phyloP scores from a whole-genome alignment of 1,284 basidiomycete genomes.

The Moesziomyces sp. region DNA sequence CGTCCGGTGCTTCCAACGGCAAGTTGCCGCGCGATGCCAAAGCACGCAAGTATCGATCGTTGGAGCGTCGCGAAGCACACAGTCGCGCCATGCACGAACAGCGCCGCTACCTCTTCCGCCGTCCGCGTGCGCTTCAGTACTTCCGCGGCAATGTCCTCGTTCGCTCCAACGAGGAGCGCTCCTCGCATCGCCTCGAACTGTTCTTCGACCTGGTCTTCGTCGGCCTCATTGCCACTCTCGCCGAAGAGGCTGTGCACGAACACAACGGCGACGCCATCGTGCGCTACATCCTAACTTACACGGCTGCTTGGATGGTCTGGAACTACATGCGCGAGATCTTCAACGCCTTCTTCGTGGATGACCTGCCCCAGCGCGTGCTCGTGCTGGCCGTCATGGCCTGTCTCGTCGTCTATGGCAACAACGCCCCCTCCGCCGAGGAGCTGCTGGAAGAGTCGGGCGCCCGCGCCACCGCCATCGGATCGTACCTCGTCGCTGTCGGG shows the following conservation, averaged over 20 bases:
- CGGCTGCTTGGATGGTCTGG: conserved; percentile 57
- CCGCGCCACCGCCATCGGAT: conserved; percentile 49
- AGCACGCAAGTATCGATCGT: conserved; percentile 18
- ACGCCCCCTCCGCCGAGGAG: conserved; percentile 46
- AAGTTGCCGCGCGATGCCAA: conserved; percentile 33
- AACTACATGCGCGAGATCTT: conserved; percentile 58
- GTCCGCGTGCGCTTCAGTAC: conserved; percentile 58
- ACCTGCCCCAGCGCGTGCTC: conserved; percentile 50
- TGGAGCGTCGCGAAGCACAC: conserved; percentile 34
- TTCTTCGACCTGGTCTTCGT: conserved; percentile 62
- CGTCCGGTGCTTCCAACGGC: not conserved
- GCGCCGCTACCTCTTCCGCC: conserved; percentile 56
- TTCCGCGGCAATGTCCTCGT: conserved; percentile 54
- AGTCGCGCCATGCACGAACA: conserved; percentile 37
- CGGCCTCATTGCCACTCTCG: conserved; percentile 55
- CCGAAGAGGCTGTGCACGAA: conserved; percentile 53
- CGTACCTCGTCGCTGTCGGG: conserved; percentile 50
- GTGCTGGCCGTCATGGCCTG: conserved; percentile 59
- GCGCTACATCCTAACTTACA: conserved; percentile 56
- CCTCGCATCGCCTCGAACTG: conserved; percentile 48
- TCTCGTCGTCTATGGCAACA: conserved; percentile 59
- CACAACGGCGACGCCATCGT: conserved; percentile 50
- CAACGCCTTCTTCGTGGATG: conserved; percentile 60
- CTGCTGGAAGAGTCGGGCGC: conserved; percentile 30
- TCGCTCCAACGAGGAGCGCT: conserved; percentile 50